Base-by-base conservation (phyloP, 106 monocot genomes). In the Alisma plantagoaquatica region DNA sequence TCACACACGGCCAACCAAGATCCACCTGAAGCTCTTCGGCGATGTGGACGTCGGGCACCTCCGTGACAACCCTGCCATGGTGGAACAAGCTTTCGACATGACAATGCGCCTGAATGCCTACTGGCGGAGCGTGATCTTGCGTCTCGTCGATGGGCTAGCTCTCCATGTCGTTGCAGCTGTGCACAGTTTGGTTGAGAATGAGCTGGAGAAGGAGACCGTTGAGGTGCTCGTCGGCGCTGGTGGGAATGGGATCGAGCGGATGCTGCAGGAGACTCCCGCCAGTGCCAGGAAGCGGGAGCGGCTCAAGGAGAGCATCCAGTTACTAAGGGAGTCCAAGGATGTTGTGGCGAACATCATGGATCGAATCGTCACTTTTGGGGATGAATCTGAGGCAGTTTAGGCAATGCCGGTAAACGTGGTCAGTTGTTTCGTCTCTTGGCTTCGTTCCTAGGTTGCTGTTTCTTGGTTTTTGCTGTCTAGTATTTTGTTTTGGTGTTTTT, bases 281-380 rank as follows among this genome's bases (percentile, higher is more conserved):
- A 65, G 41, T 3, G 56, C 67, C 0, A 66, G 61, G 27, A 86
- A 86, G 67, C 50, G 86, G 4, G 80, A 74, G 15, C 43, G 80
- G 21, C 67, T 86, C 2, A 29, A 22, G 58, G 49, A 70, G 59
- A 80, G 80, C 57, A 66, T 76, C 14, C 24, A 70, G 3, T 64
- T 86, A 1, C 67, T 86, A 6, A 70, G 60, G 44, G 66, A 73
- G 29, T 77, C 80, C 0, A 86, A 74, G 63, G 66, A 64, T 8
- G 76, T 77, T 0, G 77, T 86, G 3, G 56, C 64, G 0, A 31
- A 73, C 1, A 66, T 86, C 1, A 80, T 73, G 54, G 73, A 86
- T 22, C 42, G 72, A n/a, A n/a, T n/a, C n/a, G n/a, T n/a, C n/a
- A n/a, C n/a, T n/a, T n/a, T n/a, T n/a, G n/a, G n/a, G n/a, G n/a